A percentile compares a stretch with the other conserved stretches of the same genome.
These are phyloP conservation scores for Aspergillus brasiliensis DNA, from an alignment of 2,329 filamentous ascomycete species.

Conservation along the genomic window DNA sequence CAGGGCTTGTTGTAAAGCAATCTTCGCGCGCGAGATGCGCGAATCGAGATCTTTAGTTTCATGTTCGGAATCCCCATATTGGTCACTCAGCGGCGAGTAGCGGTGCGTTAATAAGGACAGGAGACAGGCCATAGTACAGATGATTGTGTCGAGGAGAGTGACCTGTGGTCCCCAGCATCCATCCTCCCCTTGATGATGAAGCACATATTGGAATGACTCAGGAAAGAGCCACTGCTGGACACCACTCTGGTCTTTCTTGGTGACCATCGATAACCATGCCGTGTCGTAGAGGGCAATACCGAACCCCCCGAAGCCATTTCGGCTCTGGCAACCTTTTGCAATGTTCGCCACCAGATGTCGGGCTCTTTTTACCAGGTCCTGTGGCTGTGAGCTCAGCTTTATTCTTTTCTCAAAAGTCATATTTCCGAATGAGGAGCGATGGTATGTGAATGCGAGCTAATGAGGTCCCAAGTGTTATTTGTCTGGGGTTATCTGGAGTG, in stretches of 20 bases:
- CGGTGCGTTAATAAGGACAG: conserved; percentile 28
- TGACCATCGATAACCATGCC: conserved; percentile 11
- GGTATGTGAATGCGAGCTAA: no score
- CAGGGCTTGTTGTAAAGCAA: conserved; percentile 6
- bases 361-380: not conserved
- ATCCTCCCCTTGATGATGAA: conserved; percentile 27
- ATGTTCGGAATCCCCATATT: not conserved
- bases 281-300: conserved; percentile 8
- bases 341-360: not conserved
- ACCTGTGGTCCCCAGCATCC: conserved; percentile 30
- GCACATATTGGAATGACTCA: conserved; percentile 33
- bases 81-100: not conserved
- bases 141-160: conserved; percentile 37
- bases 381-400: not conserved
- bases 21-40: not conserved
- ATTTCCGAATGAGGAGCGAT: not conserved
- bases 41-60: not conserved
- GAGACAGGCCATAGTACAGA: conserved; percentile 38
- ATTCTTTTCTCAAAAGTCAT: not conserved
- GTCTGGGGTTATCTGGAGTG: no score
- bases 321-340: not conserved
- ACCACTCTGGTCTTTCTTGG: not conserved
- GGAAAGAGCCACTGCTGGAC: conserved; percentile 33
- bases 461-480: no score
- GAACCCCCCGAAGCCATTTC: not conserved